These are phyloP conservation scores for Prillingera fragicola DNA, from an alignment of 1,284 basidiomycete species.

Conservation along the genomic window DNA sequence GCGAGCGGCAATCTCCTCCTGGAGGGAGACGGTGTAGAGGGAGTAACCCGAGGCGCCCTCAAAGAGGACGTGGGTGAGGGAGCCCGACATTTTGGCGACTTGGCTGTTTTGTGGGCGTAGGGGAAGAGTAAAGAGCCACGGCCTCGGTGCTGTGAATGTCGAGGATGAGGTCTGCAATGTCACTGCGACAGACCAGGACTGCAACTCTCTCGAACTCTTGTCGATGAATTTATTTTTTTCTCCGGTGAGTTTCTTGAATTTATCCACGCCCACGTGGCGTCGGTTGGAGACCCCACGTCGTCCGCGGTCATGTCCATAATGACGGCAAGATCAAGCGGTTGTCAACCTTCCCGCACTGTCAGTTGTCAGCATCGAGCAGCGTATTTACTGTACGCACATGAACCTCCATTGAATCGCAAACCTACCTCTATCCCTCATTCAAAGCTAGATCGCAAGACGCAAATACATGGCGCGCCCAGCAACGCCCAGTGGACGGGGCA, in stretches of 20 bases:
- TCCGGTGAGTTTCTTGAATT: background rate
- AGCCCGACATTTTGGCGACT: conserved; percentile 44
- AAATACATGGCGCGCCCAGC: background rate
- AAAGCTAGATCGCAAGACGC: background rate
- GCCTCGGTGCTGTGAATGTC: background rate
- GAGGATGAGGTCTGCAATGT: background rate
- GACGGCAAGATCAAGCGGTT: background rate
- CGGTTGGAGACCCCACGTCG: background rate
- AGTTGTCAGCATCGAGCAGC: too few relatives aligned
- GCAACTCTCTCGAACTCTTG: background rate
- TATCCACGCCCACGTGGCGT: background rate
- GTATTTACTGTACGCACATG: too few relatives aligned
- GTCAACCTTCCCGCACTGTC: background rate
- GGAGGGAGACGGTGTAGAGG: conserved; percentile 81
- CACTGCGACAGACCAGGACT: background rate
- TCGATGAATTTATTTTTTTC: conserved; percentile 1
- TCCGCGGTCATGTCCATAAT: background rate
- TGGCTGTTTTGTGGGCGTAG: background rate
- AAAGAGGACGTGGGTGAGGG: conserved; percentile 78
- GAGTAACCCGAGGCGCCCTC: conserved; percentile 95
- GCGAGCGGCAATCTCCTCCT: conserved; percentile 83
- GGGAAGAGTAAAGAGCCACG: background rate
- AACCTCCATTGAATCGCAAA: too few relatives aligned
- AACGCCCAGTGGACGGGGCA: conserved; percentile 4
- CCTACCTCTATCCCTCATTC: too few relatives aligned